Evolutionary conservation across 2,329 filamentous ascomycete genomes (phyloP), one percentile per base, ranked within the genome.

Genomic region (Sclerotinia subarctica): DNA sequence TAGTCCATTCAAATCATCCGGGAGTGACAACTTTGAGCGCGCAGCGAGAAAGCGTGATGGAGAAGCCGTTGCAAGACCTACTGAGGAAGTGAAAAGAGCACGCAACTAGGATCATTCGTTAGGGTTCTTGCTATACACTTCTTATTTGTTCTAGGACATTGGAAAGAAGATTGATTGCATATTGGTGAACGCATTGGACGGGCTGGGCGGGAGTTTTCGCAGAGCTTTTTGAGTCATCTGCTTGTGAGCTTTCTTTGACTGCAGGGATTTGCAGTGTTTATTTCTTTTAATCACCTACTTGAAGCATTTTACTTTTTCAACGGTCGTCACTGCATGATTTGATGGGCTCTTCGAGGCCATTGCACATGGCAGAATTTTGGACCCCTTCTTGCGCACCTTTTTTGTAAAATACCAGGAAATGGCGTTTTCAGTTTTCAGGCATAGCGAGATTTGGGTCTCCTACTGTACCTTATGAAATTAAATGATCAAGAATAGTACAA

Each of bases 1-100:
- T 52, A 76, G 73, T 73, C 87, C 86, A 2, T 92, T 92, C 73
- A 88, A 90, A 73, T 82, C 82, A 51, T 93, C 89, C 89, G 85
- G 82, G 71, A 86, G 88, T 54, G 64, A 58, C 49, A 62, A 57
- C 53, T 52, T 58, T 51, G 64, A 77, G n/a, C 73, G 76, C 44
- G 78, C 78, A 69, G 80, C 81, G 69, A 81, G 76, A 70, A 85
- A 82, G 79, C 81, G 80, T 70, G 75, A 78, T 51, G 82, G 78
- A 38, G 80, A 81, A 29, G 67, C 75, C 26, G 72, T 82, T 38
- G 72, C 72, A 59, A 72, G 74, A 44, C 73, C 75, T 35, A 74
- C 79, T 21, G 35, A 53, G 19, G 65, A 67, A 63, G 49, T 63
- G 26, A 67, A 67, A 49, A 67, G 49, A 46, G 46, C 38, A 21